These are phyloP conservation scores for Diversispora epigaea DNA, from an alignment of 192 early-diverging fungal genomes.

Conservation along the genomic window DNA sequence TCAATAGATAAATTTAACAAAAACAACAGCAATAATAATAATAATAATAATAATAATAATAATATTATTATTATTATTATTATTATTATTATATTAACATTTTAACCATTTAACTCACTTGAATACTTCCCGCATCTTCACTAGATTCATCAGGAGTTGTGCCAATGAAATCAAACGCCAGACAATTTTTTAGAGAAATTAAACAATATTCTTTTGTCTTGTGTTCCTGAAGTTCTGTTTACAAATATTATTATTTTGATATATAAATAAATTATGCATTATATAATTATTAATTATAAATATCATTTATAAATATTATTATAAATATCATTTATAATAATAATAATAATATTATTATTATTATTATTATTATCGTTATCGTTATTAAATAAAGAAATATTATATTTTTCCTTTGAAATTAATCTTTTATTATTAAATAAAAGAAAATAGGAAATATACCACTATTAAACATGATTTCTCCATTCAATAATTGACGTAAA, in stretches of 20 bases:
- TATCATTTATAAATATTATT: no score
- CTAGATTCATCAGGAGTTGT: conserved; percentile 73
- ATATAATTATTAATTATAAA: no score
- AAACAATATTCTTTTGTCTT: conserved; percentile 53
- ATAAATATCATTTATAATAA: no score
- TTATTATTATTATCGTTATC: no score
- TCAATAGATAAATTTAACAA: no score
- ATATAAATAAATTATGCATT: no score
- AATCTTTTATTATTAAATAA: neutral
- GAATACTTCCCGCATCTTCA: conserved; percentile 71
- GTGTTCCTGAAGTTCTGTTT: conserved; percentile 31
- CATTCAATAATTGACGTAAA: conserved; percentile 41
- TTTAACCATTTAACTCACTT: conserved; percentile 40
- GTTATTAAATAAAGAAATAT: no score
- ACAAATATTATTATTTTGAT: no score
- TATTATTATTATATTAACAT: conserved; percentile 1
- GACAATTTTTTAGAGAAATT: conserved; percentile 63
- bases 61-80: conserved; percentile 30
- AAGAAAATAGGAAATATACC: conserved; percentile 33
- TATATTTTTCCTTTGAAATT: neutral
- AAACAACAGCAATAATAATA: no score
- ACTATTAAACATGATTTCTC: conserved; percentile 40
- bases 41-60: conserved; percentile 43
- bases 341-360: no score
- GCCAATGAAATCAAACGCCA: conserved; percentile 83